Conservation (phyloP, 2,329 filamentous ascomycete genomes). For the Alternaria tenuissima region DNA sequence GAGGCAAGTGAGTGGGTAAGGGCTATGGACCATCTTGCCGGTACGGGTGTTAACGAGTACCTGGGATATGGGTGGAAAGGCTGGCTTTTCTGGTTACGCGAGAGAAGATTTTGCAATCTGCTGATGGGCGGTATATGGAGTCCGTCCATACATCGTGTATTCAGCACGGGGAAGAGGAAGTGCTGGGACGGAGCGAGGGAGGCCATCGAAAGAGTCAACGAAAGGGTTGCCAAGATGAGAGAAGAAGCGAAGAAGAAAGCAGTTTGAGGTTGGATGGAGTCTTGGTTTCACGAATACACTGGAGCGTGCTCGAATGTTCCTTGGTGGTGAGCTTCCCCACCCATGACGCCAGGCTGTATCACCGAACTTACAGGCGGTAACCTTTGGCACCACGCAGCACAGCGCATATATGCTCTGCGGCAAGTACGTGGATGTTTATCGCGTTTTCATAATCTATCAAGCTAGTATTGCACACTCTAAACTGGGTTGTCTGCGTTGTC, state of each 20-base stretch:
- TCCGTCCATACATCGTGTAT: conserved; percentile 54
- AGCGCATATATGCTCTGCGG: neutral
- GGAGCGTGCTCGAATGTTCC: conserved; percentile 19
- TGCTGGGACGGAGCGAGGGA: conserved; percentile 53
- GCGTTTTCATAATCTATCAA: neutral
- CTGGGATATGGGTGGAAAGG: conserved; percentile 54
- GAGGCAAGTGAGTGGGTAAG: conserved; percentile 44
- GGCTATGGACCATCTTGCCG: conserved; percentile 56
- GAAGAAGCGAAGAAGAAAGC: conserved; percentile 4
- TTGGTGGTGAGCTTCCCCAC: conserved; percentile 14
- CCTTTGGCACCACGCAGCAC: neutral
- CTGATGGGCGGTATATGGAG: conserved; percentile 53
- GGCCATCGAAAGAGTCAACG: conserved; percentile 45
- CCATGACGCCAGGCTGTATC: conserved; percentile 14
- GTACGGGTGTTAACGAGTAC: conserved; percentile 52
- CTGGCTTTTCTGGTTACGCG: conserved; percentile 55
- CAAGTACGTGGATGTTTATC: neutral
- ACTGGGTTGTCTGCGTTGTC: neutral
- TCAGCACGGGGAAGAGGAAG: conserved; percentile 50
- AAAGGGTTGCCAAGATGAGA: conserved; percentile 3
- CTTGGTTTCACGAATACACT: conserved; percentile 8
- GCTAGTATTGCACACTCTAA: neutral
- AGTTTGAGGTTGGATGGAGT: neutral
- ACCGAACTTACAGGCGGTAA: neutral
- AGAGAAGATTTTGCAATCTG: conserved; percentile 51